phyloP scores from a whole-genome alignment of 495 filamentous ascomycete genomes.

The Talaromyces nanjingensis region DNA sequence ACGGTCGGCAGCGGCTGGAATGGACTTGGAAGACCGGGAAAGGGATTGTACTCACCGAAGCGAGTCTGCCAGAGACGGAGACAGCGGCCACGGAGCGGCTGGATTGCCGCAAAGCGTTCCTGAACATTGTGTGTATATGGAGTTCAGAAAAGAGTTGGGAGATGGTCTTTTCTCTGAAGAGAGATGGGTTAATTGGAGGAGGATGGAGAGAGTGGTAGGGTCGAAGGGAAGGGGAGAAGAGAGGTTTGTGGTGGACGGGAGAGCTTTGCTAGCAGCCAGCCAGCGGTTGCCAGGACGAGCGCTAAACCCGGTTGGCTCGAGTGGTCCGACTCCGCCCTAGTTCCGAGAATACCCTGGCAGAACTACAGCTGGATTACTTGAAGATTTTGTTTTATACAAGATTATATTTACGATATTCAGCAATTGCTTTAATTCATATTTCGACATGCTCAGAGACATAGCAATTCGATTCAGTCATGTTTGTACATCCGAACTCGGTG shows the following conservation, averaged over 20 bases:
- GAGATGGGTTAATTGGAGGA: conserved; percentile 42
- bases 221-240: conserved; percentile 14
- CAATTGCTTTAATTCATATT: not conserved
- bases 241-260: conserved; percentile 46
- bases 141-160: conserved; percentile 44
- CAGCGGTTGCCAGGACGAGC: conserved; percentile 40
- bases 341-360: not conserved
- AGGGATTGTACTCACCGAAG: conserved; percentile 69
- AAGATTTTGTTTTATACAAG: not conserved
- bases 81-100: conserved; percentile 87
- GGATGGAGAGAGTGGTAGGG: conserved; percentile 24
- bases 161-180: conserved; percentile 38
- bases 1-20: conserved; percentile 1
- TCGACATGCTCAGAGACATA: not conserved
- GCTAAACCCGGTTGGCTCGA: conserved; percentile 40
- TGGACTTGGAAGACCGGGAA: conserved; percentile 17
- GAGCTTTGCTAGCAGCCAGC: conserved; percentile 35
- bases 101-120: conserved; percentile 93
- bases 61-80: conserved; percentile 83
- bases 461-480: not conserved
- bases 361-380: not conserved
- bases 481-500: not conserved
- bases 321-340: conserved; percentile 36
- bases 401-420: not conserved
- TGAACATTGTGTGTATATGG: conserved; percentile 69